Percentiles rank a stretch among this genome's conserved stretches.
phyloP scores from a whole-genome alignment of 805 yeast genomes.

The Kuraishia capsulata region DNA sequence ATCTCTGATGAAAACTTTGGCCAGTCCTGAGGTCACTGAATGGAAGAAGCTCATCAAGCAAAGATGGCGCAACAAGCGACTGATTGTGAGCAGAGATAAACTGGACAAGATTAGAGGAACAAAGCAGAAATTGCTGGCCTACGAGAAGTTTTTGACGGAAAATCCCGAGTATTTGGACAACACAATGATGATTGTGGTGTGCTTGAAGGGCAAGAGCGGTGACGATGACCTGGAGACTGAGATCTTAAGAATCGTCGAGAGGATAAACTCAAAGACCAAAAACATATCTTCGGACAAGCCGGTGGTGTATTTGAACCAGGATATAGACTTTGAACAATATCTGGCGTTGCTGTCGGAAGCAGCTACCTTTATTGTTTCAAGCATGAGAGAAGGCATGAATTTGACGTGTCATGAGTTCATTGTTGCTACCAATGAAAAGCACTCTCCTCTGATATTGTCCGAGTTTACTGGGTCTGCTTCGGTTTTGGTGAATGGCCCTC shows the following conservation, averaged over 20 bases:
- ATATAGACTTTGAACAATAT: constrained; percentile 82
- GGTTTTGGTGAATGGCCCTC: constrained; percentile 59
- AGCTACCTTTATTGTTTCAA: constrained; percentile 77
- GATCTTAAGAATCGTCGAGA: constrained; percentile 65
- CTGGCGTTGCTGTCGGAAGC: constrained; percentile 82
- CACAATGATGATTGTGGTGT: constrained; percentile 77
- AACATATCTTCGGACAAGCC: constrained; percentile 74
- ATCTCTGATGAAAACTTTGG: constrained; percentile 36
- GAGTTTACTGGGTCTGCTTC: constrained; percentile 95
- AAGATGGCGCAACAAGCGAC: constrained; percentile 63
- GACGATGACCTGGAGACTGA: constrained; percentile 66
- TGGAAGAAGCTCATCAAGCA: constrained; percentile 69
- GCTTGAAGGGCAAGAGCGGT: constrained; percentile 43
- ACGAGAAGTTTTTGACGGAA: constrained; percentile 62
- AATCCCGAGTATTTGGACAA: constrained; percentile 64
- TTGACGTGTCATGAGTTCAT: constrained; percentile 92
- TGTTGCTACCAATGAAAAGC: constrained; percentile 58
- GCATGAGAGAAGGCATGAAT: constrained; percentile 95
- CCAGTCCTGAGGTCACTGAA: constrained; percentile 36
- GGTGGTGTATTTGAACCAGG: constrained; percentile 81
- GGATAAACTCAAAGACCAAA: constrained; percentile 72
- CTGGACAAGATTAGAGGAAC: constrained; percentile 83
- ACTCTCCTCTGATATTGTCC: constrained; percentile 77
- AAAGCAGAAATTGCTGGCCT: constrained; percentile 79
- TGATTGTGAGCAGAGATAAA: constrained; percentile 85